Base-by-base conservation (phyloP, 2,329 filamentous ascomycete species). In the Emydomyces testavorans region DNA sequence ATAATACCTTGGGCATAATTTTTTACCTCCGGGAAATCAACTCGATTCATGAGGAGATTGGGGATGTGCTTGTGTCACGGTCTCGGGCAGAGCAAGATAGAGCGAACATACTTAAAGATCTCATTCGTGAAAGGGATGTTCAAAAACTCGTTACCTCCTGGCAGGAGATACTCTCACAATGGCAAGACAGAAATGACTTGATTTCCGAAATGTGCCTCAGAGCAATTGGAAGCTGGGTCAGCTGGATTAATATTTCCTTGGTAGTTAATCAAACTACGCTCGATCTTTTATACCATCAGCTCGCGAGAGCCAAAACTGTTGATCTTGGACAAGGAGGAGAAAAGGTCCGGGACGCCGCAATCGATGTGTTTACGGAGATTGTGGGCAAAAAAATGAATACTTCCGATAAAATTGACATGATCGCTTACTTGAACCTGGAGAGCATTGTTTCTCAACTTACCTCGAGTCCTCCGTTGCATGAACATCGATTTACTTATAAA, bases 311-410 rank as follows among this genome's bases (percentile, higher is more conserved):
- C 66, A 65, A 76, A 60, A 76, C 79, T 63, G 61, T 74, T 54
- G 67, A 74, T 58, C 68, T 78, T 59, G 65, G 76, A 61, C 73
- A 84, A 65, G 86, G 78, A 60, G 75, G 88, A 67, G 87, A 93
- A 62, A 85, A 81, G 63, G 83, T 94, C 54, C 80, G 89, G 54
- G 85, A 94, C 68, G 84, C 88, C 15, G 90, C 92, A 45, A 87
- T 96, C 57, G 88, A 95, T 60, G 88, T 92, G 23, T 83, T 98
- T 62, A 94, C 87, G 4, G 90, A 98, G 68, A 94, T 94, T 56
- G 85, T 94, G 50, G 84, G 82, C 64, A 98, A 98, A 75, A 96
- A 96, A 73, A 98, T 98, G 92, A 87, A 86, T 59, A 76, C 88
- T 1, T 74, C 78, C 31, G 90, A 96, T 70, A 98, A 98, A 75